Base-by-base conservation (phyloP, 2,329 filamentous ascomycete species). In the Pseudopyrenochaeta lycopersici region DNA sequence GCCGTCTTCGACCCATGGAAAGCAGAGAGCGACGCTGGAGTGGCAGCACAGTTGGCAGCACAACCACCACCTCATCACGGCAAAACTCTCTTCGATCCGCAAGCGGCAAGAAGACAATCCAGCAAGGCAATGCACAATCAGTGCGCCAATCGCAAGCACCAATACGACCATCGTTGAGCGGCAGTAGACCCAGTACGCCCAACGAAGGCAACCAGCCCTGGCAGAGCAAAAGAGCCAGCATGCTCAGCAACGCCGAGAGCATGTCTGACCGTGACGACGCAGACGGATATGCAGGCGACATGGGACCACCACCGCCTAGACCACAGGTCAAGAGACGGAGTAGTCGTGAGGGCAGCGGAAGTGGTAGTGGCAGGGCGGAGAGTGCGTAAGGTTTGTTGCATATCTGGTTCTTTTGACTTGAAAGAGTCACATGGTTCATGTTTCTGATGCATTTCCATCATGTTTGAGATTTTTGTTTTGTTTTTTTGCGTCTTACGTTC, bases 161-260 rank as follows among this genome's bases (percentile, higher is more conserved):
- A 0, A 46, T 42, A 9, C 44, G 60, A 42, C 57, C 64, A 11
- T 42, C 38, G 2, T 31, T 54, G 23, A 51, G 56, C 12, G 49
- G 55, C 1, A 56, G 54, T 2, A 51, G 70, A 15, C 67, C 69
- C 2, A 57, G 53, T 10, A 75, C 71, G 5, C 68, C 68, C n/a
- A 66, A 54, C 23, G 70, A 71, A 2, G 57, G 58, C 9, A 58
- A 56, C 15, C 20, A 52, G 1, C 62, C 62, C 2, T 68, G 70
- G 57, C 66, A 70, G 45, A 69, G 68, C n/a, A 75, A 71, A 42
- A 33, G 73, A 4, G 64, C 64, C 1, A 76, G 73, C 33, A 69
- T 63, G 52, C 58, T 76, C 2, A 76, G 71, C 18, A 74, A 58
- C 9, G 60, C 63, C 1, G 67, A 67, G 48, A 67, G 58, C 27